phyloP scores from a whole-genome alignment of 140 eudicot genomes.

The Senecio squalidus region DNA sequence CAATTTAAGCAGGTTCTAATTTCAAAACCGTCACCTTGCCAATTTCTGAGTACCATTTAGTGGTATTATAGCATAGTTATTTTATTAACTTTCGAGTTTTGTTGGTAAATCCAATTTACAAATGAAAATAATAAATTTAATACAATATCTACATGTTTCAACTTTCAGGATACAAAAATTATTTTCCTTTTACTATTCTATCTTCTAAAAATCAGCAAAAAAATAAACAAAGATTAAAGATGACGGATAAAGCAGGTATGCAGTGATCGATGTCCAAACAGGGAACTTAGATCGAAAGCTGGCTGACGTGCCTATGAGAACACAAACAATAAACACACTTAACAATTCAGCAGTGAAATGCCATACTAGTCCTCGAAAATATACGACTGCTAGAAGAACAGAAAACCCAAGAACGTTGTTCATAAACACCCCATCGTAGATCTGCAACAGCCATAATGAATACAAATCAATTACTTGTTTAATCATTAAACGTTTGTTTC shows the following conservation, averaged over 20 bases:
- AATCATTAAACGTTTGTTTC: too few relatives aligned
- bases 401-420: conserved; percentile 70
- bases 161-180: neutral
- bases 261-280: conserved; percentile 50
- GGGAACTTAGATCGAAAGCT: conserved; percentile 44
- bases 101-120: neutral
- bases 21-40: too few relatives aligned
- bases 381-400: conserved; percentile 51
- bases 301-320: conserved; percentile 38
- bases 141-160: neutral
- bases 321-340: conserved; percentile 44
- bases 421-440: conserved; percentile 65
- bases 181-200: neutral
- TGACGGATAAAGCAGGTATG: conserved; percentile 54
- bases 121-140: neutral
- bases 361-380: conserved; percentile 60
- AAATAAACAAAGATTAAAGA: conserved; percentile 53
- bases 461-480: neutral
- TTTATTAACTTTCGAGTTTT: too few relatives aligned
- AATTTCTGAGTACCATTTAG: too few relatives aligned
- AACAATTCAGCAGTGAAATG: conserved; percentile 48
- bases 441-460: conserved; percentile 26
- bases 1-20: too few relatives aligned
- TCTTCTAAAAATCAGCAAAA: conserved; percentile 22
- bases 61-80: too few relatives aligned